phyloP scores from a whole-genome alignment of 768 basidiomycete species.

The Plicaturopsis crispa region DNA sequence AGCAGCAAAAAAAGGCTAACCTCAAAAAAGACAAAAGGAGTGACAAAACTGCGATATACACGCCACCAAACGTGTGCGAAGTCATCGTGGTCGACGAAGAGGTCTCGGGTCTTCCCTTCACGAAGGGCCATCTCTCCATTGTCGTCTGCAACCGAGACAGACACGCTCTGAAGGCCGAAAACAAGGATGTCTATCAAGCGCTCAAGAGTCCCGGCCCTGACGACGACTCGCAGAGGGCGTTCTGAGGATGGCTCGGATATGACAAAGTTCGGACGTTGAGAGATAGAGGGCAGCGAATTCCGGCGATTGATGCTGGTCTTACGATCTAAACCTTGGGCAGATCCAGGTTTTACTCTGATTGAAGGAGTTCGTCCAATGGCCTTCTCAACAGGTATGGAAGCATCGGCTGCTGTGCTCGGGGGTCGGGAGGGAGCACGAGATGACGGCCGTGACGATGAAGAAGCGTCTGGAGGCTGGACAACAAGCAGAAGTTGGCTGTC shows the following conservation, averaged over 20 bases:
- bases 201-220: conserved; percentile 74
- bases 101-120: conserved; percentile 65
- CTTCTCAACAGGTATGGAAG: conserved; percentile 28
- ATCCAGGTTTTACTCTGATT: conserved; percentile 69
- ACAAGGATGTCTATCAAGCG: conserved; percentile 68
- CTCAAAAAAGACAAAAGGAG: conserved; percentile 80
- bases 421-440: conserved; percentile 66
- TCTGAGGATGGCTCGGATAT: conserved; percentile 60
- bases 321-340: conserved; percentile 63
- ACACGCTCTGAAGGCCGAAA: conserved; percentile 69
- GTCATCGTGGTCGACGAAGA: conserved; percentile 65
- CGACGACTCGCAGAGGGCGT: conserved; percentile 65
- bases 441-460: conserved; percentile 41
- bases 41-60: conserved; percentile 74
- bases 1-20: conserved; percentile 28
- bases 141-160: conserved; percentile 78
- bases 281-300: conserved; percentile 74
- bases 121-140: conserved; percentile 78
- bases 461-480: conserved; percentile 45
- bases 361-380: conserved; percentile 55
- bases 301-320: conserved; percentile 69
- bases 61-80: conserved; percentile 81
- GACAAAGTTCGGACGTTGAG: conserved; percentile 50
- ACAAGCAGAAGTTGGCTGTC: conserved; percentile 69
- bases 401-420: conserved; percentile 51